Conservation (phyloP, 2,329 filamentous ascomycete genomes). For the Cladosporium sp. region DNA sequence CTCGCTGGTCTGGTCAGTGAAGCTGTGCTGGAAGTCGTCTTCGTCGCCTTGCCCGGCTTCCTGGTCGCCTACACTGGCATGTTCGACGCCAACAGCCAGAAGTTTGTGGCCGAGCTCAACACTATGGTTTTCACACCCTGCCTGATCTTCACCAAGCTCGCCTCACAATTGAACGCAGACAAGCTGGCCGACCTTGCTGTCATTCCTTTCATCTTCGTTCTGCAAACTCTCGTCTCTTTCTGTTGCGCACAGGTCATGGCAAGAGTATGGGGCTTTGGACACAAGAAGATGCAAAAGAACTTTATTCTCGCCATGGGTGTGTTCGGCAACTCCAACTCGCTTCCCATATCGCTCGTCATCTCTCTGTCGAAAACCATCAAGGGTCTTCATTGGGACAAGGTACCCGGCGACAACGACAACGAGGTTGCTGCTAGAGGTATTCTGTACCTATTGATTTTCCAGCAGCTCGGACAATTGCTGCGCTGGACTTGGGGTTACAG, state of each 20-base stretch:
- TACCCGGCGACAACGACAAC: constrained; percentile 90
- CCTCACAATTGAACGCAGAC: constrained; percentile 86
- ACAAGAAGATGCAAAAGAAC: constrained; percentile 74
- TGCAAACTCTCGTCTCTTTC: constrained; percentile 88
- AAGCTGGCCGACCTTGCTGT: constrained; percentile 88
- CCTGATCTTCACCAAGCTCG: constrained; percentile 95
- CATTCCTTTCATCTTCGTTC: constrained; percentile 89
- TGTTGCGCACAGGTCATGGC: constrained; percentile 69
- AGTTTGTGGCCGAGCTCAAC: constrained; percentile 94
- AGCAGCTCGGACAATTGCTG: constrained; percentile 92
- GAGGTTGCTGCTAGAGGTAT: constrained; percentile 93
- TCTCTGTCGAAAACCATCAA: constrained; percentile 89
- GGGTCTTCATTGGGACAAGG: constrained; percentile 88
- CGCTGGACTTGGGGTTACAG: constrained; percentile 99
- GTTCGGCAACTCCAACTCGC: constrained; percentile 96
- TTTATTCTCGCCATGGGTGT: constrained; percentile 97
- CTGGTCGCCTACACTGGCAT: constrained; percentile 86
- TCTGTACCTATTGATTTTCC: constrained; percentile 93
- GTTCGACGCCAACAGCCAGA: constrained; percentile 94
- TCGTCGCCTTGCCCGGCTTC: constrained; percentile 91
- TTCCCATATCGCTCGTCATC: constrained; percentile 93
- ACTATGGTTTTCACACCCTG: constrained; percentile 96
- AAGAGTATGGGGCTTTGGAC: constrained; percentile 69
- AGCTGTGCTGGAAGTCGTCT: constrained; percentile 92
- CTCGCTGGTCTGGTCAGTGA: constrained; percentile 85